Base-by-base conservation (phyloP, 2,329 filamentous ascomycete species). In the Aspergillus sclerotialis region DNA sequence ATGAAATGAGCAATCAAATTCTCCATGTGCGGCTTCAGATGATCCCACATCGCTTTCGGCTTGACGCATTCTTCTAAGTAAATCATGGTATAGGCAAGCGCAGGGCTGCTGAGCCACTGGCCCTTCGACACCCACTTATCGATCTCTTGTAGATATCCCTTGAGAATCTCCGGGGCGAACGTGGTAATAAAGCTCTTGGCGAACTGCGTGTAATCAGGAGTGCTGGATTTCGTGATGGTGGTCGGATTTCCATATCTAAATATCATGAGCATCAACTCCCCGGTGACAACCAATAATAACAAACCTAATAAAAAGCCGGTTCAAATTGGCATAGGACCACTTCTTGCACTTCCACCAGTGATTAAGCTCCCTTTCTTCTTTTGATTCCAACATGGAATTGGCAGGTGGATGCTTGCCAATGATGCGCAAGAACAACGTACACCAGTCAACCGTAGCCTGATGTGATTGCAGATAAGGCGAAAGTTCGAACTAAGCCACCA, bases 331-430 rank as follows among this genome's bases (percentile, higher is more conserved):
- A 64, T 95, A 98, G 10, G 90, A 84, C 92, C 92, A 96, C 66
- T 98, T 98, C 80, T 96, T 96, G 44, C 89, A 85, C 71, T 96
- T 98, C 90, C 90, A 98, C 90, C 92, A 98, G 62, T 95, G 88
- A 58, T 94, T 89, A 52, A 82, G 77, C 64, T 96, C 92, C 38
- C 92, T 79, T 56, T 96, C 90, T 38, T 86, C 80, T 33, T 82
- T 67, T 40, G 85, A 85, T 40, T 93, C 87, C 38, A 72, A 63
- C 75, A 96, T 80, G 23, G 89, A 82, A 48, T 73, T 79, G 36
- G 83, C 74, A 4, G 92, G 92, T 23, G 85, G 80, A 14, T 81
- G 69, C 64, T 96, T 96, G 48, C 82, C 81, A 23, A 96, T 84
- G 33, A 93, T 86, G 41, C 84, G 81, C 47, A 98, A 70, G 69